Base-by-base conservation (phyloP, 2,329 filamentous ascomycete species). In the Neonectria neomacrospora region DNA sequence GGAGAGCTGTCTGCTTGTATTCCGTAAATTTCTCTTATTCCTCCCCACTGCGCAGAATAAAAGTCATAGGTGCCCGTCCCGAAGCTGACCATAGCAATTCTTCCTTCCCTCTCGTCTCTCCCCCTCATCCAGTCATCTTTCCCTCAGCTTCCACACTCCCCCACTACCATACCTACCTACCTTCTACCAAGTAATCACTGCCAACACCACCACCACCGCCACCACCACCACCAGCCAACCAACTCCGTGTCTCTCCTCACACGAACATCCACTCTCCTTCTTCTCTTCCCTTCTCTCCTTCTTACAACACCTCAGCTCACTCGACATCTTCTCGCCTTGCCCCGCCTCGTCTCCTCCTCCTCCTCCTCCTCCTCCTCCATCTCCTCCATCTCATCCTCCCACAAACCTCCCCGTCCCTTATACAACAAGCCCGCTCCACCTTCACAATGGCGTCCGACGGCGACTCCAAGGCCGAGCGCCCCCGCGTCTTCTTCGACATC, bases 401-500 rank as follows among this genome's bases (percentile, higher is more conserved):
- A 22, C 16, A 7, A 16, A 23, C 22, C 34, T 28, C 22, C 23
- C 32, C 18, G n/a, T 34, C 14, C 20, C 34, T n/a, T 28, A 51
- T 50, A 26, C 45, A 23, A 45, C 51, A 59, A 18, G 7, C 28
- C 14, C n/a, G 30, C 37, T 28, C 28, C 51, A 45, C 9, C 34
- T 22, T 50, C 56, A 71, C 72, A 66, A 84, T 83, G 82, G 76
- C 78, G 52, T 71, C 81, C 62, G 77, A 80, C 65, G 80, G 80
- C 62, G 70, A 74, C 14, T 75, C 80, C 72, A 69, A 77, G 84
- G 84, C 77, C 83, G 84, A 84, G 78, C 91, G 92, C 75, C 88
- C 88, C 77, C 90, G 92, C 73, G 94, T 97, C 82, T 99, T 91
- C 84, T 97, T 99, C 79, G 94, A 98, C 83, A 90, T 99, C 77